A percentile compares a stretch with the other conserved stretches of the same genome.
These are phyloP conservation scores for Thielaviopsis punctulata DNA, from an alignment of 2,329 filamentous ascomycete species.

Conservation along the genomic window DNA sequence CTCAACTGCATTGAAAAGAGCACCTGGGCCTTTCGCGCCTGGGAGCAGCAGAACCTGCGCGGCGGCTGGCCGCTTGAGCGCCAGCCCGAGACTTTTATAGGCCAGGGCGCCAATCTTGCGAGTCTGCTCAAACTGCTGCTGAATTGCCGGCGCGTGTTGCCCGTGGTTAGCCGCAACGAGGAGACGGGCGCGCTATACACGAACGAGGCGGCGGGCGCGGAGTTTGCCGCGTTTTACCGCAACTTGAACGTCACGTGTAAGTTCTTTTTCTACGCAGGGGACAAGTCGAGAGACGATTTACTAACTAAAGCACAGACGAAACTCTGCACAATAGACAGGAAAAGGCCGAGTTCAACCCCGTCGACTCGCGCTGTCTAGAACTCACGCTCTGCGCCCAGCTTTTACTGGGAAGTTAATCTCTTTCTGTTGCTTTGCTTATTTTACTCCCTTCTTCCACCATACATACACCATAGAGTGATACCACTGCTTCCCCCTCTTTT, in stretches of 20 bases:
- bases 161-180: constrained; percentile 29
- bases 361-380: constrained; percentile 33
- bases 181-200: constrained; percentile 29
- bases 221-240: constrained; percentile 35
- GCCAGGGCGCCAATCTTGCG: constrained; percentile 41
- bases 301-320: constrained; percentile 14
- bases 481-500: neutral
- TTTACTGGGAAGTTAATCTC: constrained; percentile 18
- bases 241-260: constrained; percentile 39
- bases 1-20: constrained; percentile 51
- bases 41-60: constrained; percentile 44
- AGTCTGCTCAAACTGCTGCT: constrained; percentile 44
- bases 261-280: constrained; percentile 16
- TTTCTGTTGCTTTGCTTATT: neutral
- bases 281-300: neutral
- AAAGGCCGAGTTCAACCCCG: constrained; percentile 32
- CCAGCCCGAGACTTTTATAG: constrained; percentile 37
- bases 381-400: constrained; percentile 32
- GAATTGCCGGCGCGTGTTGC: constrained; percentile 40
- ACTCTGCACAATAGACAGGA: constrained; percentile 28
- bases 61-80: constrained; percentile 43
- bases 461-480: neutral
- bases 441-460: neutral
- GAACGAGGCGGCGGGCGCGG: constrained; percentile 28
- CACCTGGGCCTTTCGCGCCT: constrained; percentile 51